Evolutionary conservation across 139 green algal genomes (phyloP), one percentile per base, ranked within the genome.

Genomic region (Monoraphidium neglectum): DNA sequence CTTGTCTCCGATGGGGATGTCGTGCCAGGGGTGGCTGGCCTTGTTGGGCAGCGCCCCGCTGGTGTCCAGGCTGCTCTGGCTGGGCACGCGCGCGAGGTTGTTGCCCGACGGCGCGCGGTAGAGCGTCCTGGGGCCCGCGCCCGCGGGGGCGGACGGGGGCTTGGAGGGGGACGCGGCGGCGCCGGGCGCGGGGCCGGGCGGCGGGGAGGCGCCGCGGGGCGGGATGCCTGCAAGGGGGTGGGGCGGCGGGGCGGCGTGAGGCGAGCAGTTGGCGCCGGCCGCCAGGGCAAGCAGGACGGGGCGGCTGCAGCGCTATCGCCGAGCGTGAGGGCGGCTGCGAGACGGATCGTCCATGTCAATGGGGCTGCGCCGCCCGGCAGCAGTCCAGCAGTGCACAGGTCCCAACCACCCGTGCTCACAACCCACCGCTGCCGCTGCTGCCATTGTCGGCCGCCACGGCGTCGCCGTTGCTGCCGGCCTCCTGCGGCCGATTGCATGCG

Each of bases 1-100:
- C 1, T 94, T 83, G 36, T 87, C 71, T 36, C 91, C 92, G 21
- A 93, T 86, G 0, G 76, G 56, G n/a, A 95, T 81, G 66, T 95
- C 65, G 69, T 51, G 56, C 75, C 75, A 80, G 10, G 75, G 75
- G 66, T 80, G 75, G 3, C 49, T 24, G 13, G 66, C 66, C 21
- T 74, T 38, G 28, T 53, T 54, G 6, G 47, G 30, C 24, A 79
- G 61, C 28, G n/a, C 21, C 12, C 74, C 53, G 21, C 57, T 33
- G 5, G 70, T 65, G 35, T 80, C 74, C 2, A 80, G 64, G 64
- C 64, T 80, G 73, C 62, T 73, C 43, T 68, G 61, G 65, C 65
- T 75, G 75, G 66, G 66, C 16, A 69, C 43, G 54, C 75, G 65
- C 16, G 65, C 30, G 16, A 80, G 75, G 56, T 80, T 80, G 32